Percentiles rank a stretch among this genome's conserved stretches.
These are phyloP conservation scores for Mortierella polycephala DNA, from an alignment of 371 early-diverging fungal genomes.

Conservation along the genomic window DNA sequence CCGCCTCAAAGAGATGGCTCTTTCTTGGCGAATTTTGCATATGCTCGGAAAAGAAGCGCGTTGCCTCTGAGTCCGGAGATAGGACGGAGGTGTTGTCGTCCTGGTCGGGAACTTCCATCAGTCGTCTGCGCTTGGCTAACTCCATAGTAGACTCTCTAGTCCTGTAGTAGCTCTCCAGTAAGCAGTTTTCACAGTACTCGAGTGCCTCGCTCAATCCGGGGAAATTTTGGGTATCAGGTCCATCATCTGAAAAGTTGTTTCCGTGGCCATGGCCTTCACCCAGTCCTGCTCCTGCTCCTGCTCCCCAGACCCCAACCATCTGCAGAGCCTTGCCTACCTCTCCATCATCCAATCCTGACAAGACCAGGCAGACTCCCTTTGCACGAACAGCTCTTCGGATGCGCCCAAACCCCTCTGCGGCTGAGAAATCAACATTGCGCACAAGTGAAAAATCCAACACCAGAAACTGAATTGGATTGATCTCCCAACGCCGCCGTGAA, in stretches of 20 bases:
- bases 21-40: conserved; percentile 54
- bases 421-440: conserved; percentile 94
- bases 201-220: conserved; percentile 85
- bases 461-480: conserved; percentile 81
- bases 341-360: conserved; percentile 79
- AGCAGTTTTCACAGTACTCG: conserved; percentile 95
- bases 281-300: conserved; percentile 35
- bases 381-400: conserved; percentile 79
- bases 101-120: conserved; percentile 30
- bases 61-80: conserved; percentile 48
- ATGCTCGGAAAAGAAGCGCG: conserved; percentile 44
- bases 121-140: conserved; percentile 31
- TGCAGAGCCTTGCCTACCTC: conserved; percentile 80
- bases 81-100: conserved; percentile 18
- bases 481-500: conserved; percentile 71
- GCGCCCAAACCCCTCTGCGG: conserved; percentile 93
- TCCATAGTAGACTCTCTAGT: conserved; percentile 45
- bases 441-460: conserved; percentile 91
- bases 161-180: conserved; percentile 78
- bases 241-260: conserved; percentile 56
- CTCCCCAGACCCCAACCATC: conserved; percentile 81
- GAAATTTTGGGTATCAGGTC: conserved; percentile 75
- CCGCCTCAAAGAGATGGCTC: conserved; percentile 52
- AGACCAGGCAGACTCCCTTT: conserved; percentile 83
- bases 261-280: conserved; percentile 51